Percentiles rank a stretch among this genome's conserved stretches.
Conservation (phyloP, 768 basidiomycete genomes). For the Boletus bicolor region DNA sequence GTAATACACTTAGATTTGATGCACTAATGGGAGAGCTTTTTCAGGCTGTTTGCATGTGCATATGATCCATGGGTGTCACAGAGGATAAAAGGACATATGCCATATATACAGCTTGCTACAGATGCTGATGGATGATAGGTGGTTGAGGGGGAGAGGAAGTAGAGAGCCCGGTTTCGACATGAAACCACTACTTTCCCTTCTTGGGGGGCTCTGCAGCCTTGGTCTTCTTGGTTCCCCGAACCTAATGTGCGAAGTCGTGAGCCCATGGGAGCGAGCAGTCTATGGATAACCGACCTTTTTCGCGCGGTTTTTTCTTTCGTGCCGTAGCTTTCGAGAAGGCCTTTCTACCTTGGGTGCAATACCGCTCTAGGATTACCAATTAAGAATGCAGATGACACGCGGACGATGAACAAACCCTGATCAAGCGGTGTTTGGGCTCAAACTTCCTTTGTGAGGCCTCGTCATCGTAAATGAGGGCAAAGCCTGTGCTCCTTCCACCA, state of each 20-base stretch:
- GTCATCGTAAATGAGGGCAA: conserved; percentile 96
- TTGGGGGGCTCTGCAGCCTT: conserved; percentile 90
- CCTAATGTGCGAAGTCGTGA: conserved; percentile 42
- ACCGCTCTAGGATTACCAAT: conserved; percentile 49
- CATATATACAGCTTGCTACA: conserved; percentile 41
- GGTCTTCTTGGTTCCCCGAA: conserved; percentile 93
- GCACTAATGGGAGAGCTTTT: conserved; percentile 22
- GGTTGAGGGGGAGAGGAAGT: conserved; percentile 17
- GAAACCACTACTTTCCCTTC: conserved; percentile 78
- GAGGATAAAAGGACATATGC: conserved; percentile 35
- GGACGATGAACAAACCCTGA: conserved; percentile 64
- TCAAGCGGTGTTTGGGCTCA: conserved; percentile 92
- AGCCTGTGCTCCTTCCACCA: conserved; percentile 96
- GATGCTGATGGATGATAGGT: conserved; percentile 33
- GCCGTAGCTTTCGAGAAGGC: conserved; percentile 94
- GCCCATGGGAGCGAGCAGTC: background rate
- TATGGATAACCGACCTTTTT: conserved; percentile 76
- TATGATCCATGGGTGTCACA: conserved; percentile 25
- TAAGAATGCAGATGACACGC: background rate
- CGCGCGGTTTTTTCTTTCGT: conserved; percentile 98
- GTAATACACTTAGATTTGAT: conserved; percentile 31
- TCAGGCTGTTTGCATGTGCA: conserved; percentile 22
- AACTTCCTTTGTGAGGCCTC: conserved; percentile 95
- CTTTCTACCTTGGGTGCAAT: conserved; percentile 77
- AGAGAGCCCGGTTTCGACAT: conserved; percentile 18